Conservation (phyloP, 352 stramenopile species). For the Globisporangium paddicum region DNA sequence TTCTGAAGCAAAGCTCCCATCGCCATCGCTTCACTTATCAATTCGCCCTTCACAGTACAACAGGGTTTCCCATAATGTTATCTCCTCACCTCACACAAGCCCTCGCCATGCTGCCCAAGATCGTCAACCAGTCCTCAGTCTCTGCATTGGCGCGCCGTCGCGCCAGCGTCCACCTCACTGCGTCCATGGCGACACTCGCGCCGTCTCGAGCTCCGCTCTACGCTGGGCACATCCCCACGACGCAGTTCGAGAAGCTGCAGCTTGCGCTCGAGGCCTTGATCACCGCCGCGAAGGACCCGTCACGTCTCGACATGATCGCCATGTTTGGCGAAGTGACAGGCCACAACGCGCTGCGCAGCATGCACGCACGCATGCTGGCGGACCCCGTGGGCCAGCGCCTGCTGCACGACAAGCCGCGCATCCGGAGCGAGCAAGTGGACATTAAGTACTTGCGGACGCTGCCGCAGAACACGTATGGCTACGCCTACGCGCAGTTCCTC, state of each 20-base stretch:
- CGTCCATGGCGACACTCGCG: too few species aligned
- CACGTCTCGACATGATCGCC: neutral
- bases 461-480: slow-evolving; percentile 84
- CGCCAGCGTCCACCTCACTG: too few species aligned
- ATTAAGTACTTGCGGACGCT: slow-evolving; percentile 58
- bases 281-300: neutral
- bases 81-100: too few species aligned
- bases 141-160: too few species aligned
- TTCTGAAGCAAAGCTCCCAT: too few species aligned
- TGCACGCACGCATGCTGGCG: slow-evolving; percentile 82
- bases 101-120: too few species aligned
- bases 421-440: slow-evolving; percentile 78
- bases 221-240: neutral
- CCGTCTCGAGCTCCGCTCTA: neutral
- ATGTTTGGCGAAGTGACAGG: slow-evolving; percentile 18
- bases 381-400: slow-evolving; percentile 85
- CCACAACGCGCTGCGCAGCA: slow-evolving; percentile 73
- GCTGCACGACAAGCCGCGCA: slow-evolving; percentile 81
- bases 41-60: too few species aligned
- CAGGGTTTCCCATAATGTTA: too few species aligned
- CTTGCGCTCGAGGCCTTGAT: neutral
- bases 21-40: too few species aligned
- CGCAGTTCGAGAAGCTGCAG: neutral
- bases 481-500: slow-evolving; percentile 90
- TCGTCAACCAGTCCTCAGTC: too few species aligned